Evolutionary conservation across 2,329 filamentous ascomycete genomes (phyloP), one percentile per base, ranked within the genome.

Genomic region (Fusarium subtropicale): DNA sequence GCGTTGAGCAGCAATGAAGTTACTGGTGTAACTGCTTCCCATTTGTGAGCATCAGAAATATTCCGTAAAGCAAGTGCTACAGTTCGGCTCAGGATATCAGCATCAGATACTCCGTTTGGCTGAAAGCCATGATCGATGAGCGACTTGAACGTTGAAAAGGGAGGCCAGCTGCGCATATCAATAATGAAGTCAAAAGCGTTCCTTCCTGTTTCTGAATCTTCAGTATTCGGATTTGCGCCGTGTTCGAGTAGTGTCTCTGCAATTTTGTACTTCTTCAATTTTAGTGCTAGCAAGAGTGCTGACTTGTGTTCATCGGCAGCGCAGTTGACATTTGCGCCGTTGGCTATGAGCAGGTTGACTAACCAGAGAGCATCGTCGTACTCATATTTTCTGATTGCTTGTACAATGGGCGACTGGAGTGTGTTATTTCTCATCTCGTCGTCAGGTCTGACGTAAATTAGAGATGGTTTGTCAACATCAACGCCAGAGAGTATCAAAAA

Each of bases 261-360:
- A 0, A 2, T 16, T 5, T 5, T 5, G 5, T 31, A 15, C 1
- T 8, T 16, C 16, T 2, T 2, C 0, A 2, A 7, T 10, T 16
- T 11, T 15, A 53, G 7, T 3, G 51, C 51, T 44, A 26, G 5
- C 4, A 34, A 24, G 1, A 56, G 52, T 2, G 22, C 33, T 5
- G 18, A 20, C 6, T 11, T 36, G 13, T 33, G 18, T 12, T 13
- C 26, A 2, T 46, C 0, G 9, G 11, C 38, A 18, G 26, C 3
- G 8, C 9, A 12, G 3, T 26, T 16, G 10, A 31, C 18, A 11
- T 31, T 28, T 31, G 16, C 39, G 5, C 24, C 39, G 6, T 9
- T 41, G 2, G 5, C 22, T 20, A 53, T 8, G 12, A 44, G 51
- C 22, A 44, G 1, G 7, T 26, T 16, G n/a, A 22, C 36, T 11